Conservation (phyloP, 768 basidiomycete species). For the Boletus vinaceobasis region DNA sequence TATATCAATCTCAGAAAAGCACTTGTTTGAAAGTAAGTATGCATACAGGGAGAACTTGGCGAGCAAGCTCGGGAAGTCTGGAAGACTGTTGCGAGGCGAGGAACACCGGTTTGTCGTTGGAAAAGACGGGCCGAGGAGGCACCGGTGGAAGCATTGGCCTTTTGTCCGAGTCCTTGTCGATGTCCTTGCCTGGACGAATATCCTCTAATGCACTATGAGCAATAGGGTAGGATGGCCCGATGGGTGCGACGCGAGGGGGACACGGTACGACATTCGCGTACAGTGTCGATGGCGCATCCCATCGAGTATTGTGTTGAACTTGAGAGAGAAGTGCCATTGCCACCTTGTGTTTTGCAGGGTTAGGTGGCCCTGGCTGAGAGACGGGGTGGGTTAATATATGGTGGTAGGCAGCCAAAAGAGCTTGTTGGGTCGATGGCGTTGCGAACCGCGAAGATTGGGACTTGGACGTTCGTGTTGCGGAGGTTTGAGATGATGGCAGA, state of each 20-base stretch:
- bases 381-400: slow-evolving; percentile 74
- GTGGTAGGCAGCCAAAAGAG: slow-evolving; percentile 68
- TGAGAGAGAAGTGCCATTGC: slow-evolving; percentile 65
- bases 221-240: slow-evolving; percentile 65
- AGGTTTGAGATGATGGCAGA: slow-evolving; percentile 48
- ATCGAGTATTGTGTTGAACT: slow-evolving; percentile 54
- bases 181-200: slow-evolving; percentile 39
- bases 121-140: slow-evolving; percentile 39
- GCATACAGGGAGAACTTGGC: slow-evolving; percentile 65
- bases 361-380: slow-evolving; percentile 45
- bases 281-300: slow-evolving; percentile 67
- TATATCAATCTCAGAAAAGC: slow-evolving; percentile 24
- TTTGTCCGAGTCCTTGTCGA: slow-evolving; percentile 53
- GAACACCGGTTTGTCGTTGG: slow-evolving; percentile 55
- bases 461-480: slow-evolving; percentile 23
- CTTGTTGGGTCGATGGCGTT: slow-evolving; percentile 57
- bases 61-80: slow-evolving; percentile 63
- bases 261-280: slow-evolving; percentile 58
- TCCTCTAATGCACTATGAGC: slow-evolving; percentile 34
- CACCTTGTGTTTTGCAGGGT: slow-evolving; percentile 69
- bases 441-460: slow-evolving; percentile 32
- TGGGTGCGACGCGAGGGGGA: slow-evolving; percentile 57
- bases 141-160: slow-evolving; percentile 32
- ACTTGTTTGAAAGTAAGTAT: not conserved
- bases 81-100: slow-evolving; percentile 62